Evolutionary conservation across 164 flowering plant species (phyloP), one percentile per base, ranked within the genome.

Genomic region (Cinnamomum micranthum): DNA sequence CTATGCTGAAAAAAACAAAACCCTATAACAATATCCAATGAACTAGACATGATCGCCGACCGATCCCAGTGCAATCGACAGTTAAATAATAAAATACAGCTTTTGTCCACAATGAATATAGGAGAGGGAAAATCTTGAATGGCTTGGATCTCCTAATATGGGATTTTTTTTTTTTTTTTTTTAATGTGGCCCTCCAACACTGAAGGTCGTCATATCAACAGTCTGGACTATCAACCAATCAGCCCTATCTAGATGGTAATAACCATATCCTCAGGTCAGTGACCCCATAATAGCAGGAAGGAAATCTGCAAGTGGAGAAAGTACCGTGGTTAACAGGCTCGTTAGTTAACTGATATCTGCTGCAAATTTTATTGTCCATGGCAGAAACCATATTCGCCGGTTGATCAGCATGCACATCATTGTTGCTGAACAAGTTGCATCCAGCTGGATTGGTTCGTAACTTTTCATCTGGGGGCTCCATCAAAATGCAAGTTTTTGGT

Each of bases 401-500:
- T 68, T 73, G 73, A 64, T 69, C 70, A 65, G 75, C 64, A 2
- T 58, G 65, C 65, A 52, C 75, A 62, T 51, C 64, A 1, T 71
- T 31, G 25, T 58, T 22, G 27, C 23, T 50, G 11, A 72, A 74
- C 22, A 74, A 62, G 35, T 73, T n/a, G 35, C 15, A 60, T 59
- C 23, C 73, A 27, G 70, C 72, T 65, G 51, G 66, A 77, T 74
- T 73, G 27, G 41, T 74, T 22, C 50, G 2, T 31, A 71, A 24
- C 52, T 80, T 78, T 52, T 85, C 85, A 47, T 80, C 77, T 0
- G 88, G 74, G 3, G 89, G 97, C 77, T 91, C 92, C 87, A 92
- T 81, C 66, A 92, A 50, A 69, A 86, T 83, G 82, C 99, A 94
- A 9, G 89, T 87, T 83, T 94, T 96, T 7, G 90, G 97, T 60